phyloP scores from a whole-genome alignment of 805 yeast genomes.

The Phaffomyces opuntiae region DNA sequence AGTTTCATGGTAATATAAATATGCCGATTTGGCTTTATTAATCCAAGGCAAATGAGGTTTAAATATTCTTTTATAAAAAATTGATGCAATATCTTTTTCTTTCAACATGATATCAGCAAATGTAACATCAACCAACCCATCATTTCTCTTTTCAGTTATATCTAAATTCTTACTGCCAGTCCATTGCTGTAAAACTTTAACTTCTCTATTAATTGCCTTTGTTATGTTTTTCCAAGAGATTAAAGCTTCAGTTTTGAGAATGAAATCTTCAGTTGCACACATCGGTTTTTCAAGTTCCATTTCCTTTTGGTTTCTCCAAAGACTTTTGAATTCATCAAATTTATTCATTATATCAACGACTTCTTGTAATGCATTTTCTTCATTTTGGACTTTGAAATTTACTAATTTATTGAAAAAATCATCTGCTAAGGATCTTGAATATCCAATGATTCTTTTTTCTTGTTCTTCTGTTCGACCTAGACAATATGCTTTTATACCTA shows the following conservation, averaged over 20 bases:
- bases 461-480: slow-evolving; percentile 76
- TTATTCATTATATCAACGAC: slow-evolving; percentile 51
- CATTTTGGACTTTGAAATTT: slow-evolving; percentile 50
- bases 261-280: slow-evolving; percentile 58
- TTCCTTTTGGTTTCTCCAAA: slow-evolving; percentile 75
- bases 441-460: slow-evolving; percentile 62
- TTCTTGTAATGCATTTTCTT: slow-evolving; percentile 37
- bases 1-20: slow-evolving; percentile 49
- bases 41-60: slow-evolving; percentile 73
- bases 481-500: slow-evolving; percentile 76
- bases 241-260: slow-evolving; percentile 62
- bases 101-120: slow-evolving; percentile 80
- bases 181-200: slow-evolving; percentile 62
- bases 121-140: slow-evolving; percentile 50
- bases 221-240: slow-evolving; percentile 80
- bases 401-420: slow-evolving; percentile 61
- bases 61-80: slow-evolving; percentile 65
- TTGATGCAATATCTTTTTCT: slow-evolving; percentile 65
- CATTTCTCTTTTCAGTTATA: slow-evolving; percentile 36
- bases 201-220: slow-evolving; percentile 56
- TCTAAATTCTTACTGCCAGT: slow-evolving; percentile 79
- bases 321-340: slow-evolving; percentile 59
- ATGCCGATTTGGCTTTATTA: slow-evolving; percentile 69
- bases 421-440: slow-evolving; percentile 67
- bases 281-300: slow-evolving; percentile 76